A percentile compares a stretch with the other conserved stretches of the same genome.
Evolutionary conservation across 805 yeast genomes (phyloP).

Genomic region (Suhomyces sp.): DNA sequence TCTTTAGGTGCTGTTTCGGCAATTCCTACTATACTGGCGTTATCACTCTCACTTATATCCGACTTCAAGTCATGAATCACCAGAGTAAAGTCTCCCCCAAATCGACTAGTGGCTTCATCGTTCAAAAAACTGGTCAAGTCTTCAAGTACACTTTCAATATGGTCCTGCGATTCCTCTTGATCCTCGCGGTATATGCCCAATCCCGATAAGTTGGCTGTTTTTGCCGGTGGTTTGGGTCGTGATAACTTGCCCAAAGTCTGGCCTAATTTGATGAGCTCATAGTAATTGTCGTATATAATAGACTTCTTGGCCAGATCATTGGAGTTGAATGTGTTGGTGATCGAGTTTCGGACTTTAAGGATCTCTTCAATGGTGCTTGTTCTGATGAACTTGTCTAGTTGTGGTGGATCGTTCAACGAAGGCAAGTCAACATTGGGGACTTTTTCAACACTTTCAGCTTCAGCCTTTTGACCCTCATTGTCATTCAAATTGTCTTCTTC

Average conservation of each 20-base stretch:
- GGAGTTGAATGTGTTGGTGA: conserved; percentile 46
- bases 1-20: not conserved
- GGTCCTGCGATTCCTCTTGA: not conserved
- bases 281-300: conserved; percentile 72
- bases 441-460: too few relatives aligned
- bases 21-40: conserved; percentile 16
- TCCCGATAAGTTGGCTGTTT: not conserved
- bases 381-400: conserved; percentile 20
- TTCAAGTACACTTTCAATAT: conserved; percentile 18
- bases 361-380: conserved; percentile 27
- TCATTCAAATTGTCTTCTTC: conserved; percentile 11
- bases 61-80: conserved; percentile 12
- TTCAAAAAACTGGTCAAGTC: conserved; percentile 24
- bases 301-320: conserved; percentile 64
- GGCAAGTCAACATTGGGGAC: not conserved
- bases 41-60: not conserved
- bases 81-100: conserved; percentile 19
- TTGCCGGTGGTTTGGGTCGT: conserved; percentile 1
- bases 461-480: not conserved
- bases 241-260: conserved; percentile 41
- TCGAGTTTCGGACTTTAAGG: conserved; percentile 26
- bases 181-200: conserved; percentile 1
- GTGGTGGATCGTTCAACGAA: conserved; percentile 18
- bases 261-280: conserved; percentile 66
- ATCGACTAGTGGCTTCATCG: conserved; percentile 13